These are phyloP conservation scores for Wickerhamia fluorescens DNA, from an alignment of 805 yeast genomes.

Conservation along the genomic window DNA sequence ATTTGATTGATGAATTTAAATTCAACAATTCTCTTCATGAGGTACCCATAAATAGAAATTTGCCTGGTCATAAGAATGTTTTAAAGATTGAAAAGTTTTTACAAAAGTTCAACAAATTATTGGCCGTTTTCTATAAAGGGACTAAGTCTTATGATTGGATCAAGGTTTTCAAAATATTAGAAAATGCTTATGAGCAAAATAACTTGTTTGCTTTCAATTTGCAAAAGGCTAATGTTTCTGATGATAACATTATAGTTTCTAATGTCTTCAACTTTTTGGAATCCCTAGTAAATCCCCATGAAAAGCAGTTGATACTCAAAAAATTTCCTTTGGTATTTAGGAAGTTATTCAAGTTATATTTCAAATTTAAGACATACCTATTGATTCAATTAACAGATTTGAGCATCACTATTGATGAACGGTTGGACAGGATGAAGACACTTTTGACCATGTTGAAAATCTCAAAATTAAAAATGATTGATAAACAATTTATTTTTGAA, in stretches of 20 bases:
- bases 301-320: slow-evolving; percentile 26
- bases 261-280: slow-evolving; percentile 69
- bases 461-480: slow-evolving; percentile 58
- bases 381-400: slow-evolving; percentile 59
- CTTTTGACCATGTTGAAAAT: slow-evolving; percentile 60
- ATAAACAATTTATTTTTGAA: slow-evolving; percentile 34
- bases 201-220: slow-evolving; percentile 51
- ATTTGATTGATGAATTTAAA: slow-evolving; percentile 33
- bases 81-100: slow-evolving; percentile 55
- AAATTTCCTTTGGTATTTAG: slow-evolving; percentile 66
- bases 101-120: slow-evolving; percentile 54
- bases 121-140: slow-evolving; percentile 49
- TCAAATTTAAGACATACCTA: slow-evolving; percentile 58
- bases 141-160: slow-evolving; percentile 74
- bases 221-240: slow-evolving; percentile 33
- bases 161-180: slow-evolving; percentile 63
- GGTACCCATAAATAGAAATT: slow-evolving; percentile 40
- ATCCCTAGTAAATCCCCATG: slow-evolving; percentile 44
- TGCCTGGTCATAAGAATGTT: slow-evolving; percentile 39
- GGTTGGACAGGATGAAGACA: slow-evolving; percentile 64
- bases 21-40: slow-evolving; percentile 36
- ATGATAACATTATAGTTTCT: slow-evolving; percentile 53
- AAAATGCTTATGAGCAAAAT: slow-evolving; percentile 54
- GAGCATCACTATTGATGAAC: slow-evolving; percentile 46
- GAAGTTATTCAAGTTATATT: slow-evolving; percentile 59